Evolutionary conservation across 179 eudicot species (phyloP).

Genomic region (Beta macrorhiza): DNA sequence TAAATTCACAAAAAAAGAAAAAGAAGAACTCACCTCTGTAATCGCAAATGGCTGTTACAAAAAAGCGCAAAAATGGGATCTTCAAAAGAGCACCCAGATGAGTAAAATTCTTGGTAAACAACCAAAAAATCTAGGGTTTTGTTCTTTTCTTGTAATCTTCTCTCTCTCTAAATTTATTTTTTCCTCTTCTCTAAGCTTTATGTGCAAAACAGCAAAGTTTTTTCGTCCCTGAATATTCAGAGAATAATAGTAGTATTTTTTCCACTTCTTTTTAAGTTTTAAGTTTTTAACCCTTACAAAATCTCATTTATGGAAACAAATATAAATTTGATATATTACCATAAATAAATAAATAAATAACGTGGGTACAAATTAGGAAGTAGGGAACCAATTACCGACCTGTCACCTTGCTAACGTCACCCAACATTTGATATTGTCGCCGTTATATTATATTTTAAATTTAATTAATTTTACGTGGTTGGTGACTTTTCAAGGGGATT

Average conservation of each 20-base stretch:
- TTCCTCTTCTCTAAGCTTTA: background rate
- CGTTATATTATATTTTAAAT: too few species aligned
- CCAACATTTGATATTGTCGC: background rate
- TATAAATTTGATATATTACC: background rate
- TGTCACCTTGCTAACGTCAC: conserved; percentile 30
- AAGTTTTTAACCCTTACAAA: background rate
- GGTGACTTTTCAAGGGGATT: too few species aligned
- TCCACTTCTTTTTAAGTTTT: background rate
- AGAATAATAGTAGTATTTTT: conserved; percentile 4
- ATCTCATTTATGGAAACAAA: background rate
- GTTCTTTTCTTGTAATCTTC: conserved; percentile 26
- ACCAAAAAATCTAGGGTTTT: conserved; percentile 40
- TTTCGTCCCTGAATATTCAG: conserved; percentile 23
- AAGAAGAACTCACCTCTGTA: background rate
- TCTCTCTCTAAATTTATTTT: background rate
- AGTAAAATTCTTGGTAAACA: background rate
- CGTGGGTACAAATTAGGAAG: conserved; percentile 41
- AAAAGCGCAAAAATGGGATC: conserved; percentile 24
- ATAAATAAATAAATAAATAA: conserved; percentile 19
- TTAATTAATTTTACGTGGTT: too few species aligned
- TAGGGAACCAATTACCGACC: conserved; percentile 5
- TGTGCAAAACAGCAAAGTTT: conserved; percentile 20
- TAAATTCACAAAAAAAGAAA: background rate
- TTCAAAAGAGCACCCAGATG: conserved; percentile 22
- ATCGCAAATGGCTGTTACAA: background rate